phyloP scores from a whole-genome alignment of 2,329 filamentous ascomycete species.

The Karstenula rhodostoma region DNA sequence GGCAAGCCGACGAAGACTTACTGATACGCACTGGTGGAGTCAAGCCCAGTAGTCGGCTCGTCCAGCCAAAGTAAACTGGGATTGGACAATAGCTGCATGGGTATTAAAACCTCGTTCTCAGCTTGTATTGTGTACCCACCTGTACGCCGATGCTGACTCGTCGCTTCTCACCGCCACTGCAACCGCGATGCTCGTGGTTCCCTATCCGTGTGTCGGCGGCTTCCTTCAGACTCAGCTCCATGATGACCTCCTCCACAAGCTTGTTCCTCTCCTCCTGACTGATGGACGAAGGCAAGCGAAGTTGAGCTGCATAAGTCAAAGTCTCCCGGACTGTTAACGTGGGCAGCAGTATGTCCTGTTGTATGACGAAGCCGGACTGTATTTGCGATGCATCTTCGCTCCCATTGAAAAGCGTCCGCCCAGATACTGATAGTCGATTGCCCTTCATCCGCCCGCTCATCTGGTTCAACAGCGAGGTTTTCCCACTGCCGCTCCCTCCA shows the following conservation, averaged over 20 bases:
- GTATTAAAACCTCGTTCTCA: too few relatives aligned
- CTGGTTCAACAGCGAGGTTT: constrained; percentile 67
- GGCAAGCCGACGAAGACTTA: neutral
- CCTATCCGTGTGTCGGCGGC: constrained; percentile 79
- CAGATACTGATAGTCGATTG: constrained; percentile 62
- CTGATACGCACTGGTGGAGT: constrained; percentile 79
- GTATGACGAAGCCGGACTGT: constrained; percentile 75
- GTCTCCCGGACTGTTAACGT: constrained; percentile 80
- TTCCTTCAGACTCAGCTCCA: constrained; percentile 78
- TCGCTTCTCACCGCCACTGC: constrained; percentile 81
- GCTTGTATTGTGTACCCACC: too few relatives aligned
- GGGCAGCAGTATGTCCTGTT: constrained; percentile 77
- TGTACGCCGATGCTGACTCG: constrained; percentile 78
- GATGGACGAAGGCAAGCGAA: constrained; percentile 71
- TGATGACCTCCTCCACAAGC: constrained; percentile 78
- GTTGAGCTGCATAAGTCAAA: constrained; percentile 73
- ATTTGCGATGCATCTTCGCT: constrained; percentile 57
- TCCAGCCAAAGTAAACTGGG: constrained; percentile 80
- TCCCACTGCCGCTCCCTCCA: constrained; percentile 76
- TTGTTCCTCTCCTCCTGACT: constrained; percentile 65
- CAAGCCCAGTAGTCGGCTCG: constrained; percentile 79
- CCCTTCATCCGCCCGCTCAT: constrained; percentile 72
- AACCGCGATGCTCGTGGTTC: constrained; percentile 74
- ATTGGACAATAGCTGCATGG: constrained; percentile 81
- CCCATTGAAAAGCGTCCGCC: constrained; percentile 69